Conservation (phyloP, 306 rosid species). For the Trifolium pratense region DNA sequence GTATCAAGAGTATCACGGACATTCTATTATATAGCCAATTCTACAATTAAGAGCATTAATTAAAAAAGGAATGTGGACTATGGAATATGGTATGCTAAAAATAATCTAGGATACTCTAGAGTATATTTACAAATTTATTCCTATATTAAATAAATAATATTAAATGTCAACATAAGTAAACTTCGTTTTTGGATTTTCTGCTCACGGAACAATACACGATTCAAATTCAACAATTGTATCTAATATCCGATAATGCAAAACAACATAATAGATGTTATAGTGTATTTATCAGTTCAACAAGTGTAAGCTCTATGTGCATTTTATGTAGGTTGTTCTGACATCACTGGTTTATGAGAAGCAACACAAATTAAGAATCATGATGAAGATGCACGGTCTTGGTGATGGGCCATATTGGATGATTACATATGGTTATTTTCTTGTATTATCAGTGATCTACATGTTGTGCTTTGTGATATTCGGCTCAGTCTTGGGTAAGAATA, state of each 20-base stretch:
- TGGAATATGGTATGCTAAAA: too few species aligned
- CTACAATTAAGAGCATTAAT: too few species aligned
- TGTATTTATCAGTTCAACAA: conserved; percentile 20
- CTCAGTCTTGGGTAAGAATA: conserved; percentile 67
- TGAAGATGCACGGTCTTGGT: conserved; percentile 99
- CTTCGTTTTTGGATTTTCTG: conserved; percentile 18
- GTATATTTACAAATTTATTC: too few species aligned
- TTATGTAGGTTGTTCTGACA: conserved; percentile 68
- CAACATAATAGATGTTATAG: conserved; percentile 24
- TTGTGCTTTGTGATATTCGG: conserved; percentile 74
- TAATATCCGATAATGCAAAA: conserved; percentile 25
- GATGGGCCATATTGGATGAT: conserved; percentile 90
- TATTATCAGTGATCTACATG: conserved; percentile 63
- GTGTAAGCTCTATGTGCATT: conserved; percentile 8
- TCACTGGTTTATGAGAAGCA: conserved; percentile 85
- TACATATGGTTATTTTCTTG: conserved; percentile 73
- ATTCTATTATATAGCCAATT: too few species aligned
- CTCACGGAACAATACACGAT: neutral
- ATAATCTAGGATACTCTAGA: too few species aligned
- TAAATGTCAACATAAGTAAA: neutral
- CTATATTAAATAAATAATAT: too few species aligned
- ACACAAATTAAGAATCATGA: conserved; percentile 87
- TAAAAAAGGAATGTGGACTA: too few species aligned
- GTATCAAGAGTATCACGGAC: too few species aligned
- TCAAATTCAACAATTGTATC: conserved; percentile 35